Evolutionary conservation across 768 basidiomycete genomes (phyloP).

Genomic region (Phylloporus scabripes): DNA sequence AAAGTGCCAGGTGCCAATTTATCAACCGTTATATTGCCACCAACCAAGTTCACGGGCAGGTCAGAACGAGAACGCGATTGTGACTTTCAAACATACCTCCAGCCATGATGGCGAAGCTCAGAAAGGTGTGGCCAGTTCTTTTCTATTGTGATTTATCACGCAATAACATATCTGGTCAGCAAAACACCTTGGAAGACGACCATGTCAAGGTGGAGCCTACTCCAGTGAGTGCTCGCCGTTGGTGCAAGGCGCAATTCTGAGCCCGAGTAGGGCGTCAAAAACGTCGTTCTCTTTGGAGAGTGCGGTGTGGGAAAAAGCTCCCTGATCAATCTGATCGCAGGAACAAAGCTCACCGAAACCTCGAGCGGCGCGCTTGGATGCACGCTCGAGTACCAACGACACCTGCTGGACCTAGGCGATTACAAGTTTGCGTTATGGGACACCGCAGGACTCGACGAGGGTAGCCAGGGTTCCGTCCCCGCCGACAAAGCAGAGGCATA

Average conservation of each 20-base stretch:
- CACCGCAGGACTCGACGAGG: constrained; percentile 32
- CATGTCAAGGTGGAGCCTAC: not conserved
- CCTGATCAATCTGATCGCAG: constrained; percentile 39
- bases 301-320: constrained; percentile 41
- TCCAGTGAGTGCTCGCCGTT: constrained; percentile 9
- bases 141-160: not conserved
- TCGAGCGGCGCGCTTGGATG: constrained; percentile 33
- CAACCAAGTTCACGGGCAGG: not conserved
- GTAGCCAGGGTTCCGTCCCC: constrained; percentile 21
- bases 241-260: not conserved
- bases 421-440: constrained; percentile 29
- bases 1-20: constrained; percentile 3
- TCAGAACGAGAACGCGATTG: constrained; percentile 2
- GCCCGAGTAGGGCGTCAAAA: constrained; percentile 20
- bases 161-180: constrained; percentile 13
- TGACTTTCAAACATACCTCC: constrained; percentile 3
- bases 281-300: constrained; percentile 41
- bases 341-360: constrained; percentile 19
- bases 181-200: constrained; percentile 2
- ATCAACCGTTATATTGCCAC: not conserved
- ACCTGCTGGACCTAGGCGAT: constrained; percentile 19
- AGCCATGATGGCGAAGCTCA: not conserved
- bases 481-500: constrained; percentile 29
- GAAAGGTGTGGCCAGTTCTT: constrained; percentile 11
- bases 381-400: constrained; percentile 29